Evolutionary conservation across 768 basidiomycete genomes (phyloP).

Genomic region (Agaricus subrufescens): DNA sequence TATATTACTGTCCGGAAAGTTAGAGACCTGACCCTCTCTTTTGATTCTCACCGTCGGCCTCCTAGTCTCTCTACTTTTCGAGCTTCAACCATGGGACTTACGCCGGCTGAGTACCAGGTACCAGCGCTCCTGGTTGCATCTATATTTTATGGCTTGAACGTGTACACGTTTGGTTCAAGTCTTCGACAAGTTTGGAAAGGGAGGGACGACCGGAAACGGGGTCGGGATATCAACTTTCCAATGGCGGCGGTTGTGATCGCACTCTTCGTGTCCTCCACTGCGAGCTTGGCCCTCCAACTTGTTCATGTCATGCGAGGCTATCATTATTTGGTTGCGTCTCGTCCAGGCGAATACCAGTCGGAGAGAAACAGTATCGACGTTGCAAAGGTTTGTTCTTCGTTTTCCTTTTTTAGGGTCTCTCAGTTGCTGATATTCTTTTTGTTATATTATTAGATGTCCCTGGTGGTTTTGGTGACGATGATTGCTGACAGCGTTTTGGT

Average conservation of each 20-base stretch:
- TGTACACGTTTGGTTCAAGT: no score
- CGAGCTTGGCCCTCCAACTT: slow-evolving; percentile 13
- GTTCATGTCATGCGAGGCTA: slow-evolving; percentile 11
- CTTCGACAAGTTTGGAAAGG: slow-evolving; percentile 11
- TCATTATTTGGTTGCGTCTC: background rate
- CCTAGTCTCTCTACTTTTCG: no score
- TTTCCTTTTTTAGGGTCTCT: background rate
- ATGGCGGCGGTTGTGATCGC: slow-evolving; percentile 10
- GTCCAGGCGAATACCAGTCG: background rate
- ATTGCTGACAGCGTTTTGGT: slow-evolving; percentile 15
- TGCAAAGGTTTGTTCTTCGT: slow-evolving; percentile 7
- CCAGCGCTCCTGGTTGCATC: no score
- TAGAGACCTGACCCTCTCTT: no score
- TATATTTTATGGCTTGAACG: no score
- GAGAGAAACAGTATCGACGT: slow-evolving; percentile 12
- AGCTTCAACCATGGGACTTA: no score
- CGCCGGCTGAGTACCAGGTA: no score
- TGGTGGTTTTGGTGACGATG: slow-evolving; percentile 8
- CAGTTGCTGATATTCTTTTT: background rate
- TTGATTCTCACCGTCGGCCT: no score
- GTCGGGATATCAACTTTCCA: slow-evolving; percentile 5
- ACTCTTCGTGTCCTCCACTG: slow-evolving; percentile 9
- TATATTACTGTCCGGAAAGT: background rate
- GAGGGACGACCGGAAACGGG: slow-evolving; percentile 1
- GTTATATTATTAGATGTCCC: background rate